These are phyloP conservation scores for Opeltia flavorubescens DNA, from an alignment of 495 filamentous ascomycete genomes.

Conservation along the genomic window DNA sequence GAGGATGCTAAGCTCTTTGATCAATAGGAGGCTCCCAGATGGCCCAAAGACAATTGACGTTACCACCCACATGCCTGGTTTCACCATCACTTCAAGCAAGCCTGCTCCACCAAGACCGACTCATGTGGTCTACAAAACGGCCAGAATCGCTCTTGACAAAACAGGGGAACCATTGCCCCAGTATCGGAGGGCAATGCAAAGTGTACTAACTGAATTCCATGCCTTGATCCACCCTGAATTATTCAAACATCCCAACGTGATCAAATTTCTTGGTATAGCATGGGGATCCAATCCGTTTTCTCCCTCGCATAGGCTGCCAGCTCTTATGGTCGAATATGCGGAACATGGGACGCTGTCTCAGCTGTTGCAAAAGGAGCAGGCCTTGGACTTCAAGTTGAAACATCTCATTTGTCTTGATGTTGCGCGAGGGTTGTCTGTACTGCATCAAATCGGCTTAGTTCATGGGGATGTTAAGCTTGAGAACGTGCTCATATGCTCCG, in stretches of 20 bases:
- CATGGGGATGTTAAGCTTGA: conserved; percentile 10
- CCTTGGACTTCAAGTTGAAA: neutral
- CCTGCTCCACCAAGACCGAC: conserved; percentile 3
- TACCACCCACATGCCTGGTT: neutral
- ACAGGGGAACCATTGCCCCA: conserved; percentile 3
- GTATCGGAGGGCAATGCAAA: conserved; percentile 1
- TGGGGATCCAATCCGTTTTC: conserved; percentile 9
- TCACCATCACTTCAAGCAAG: neutral
- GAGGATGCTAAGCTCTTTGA: too few relatives aligned
- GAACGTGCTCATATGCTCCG: conserved; percentile 3
- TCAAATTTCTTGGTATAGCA: conserved; percentile 13
- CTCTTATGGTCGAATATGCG: conserved; percentile 7
- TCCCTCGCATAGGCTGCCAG: conserved; percentile 2
- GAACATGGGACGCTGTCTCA: conserved; percentile 5
- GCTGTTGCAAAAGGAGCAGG: neutral
- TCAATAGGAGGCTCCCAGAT: conserved; percentile 1
- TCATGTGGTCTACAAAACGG: conserved; percentile 7
- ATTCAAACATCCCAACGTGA: conserved; percentile 11
- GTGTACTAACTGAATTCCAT: conserved; percentile 3
- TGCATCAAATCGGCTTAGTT: conserved; percentile 2
- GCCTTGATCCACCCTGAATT: conserved; percentile 7
- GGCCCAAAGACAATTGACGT: conserved; percentile 2
- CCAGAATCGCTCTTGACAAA: conserved; percentile 5
- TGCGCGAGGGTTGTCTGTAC: neutral
- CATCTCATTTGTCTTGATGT: conserved; percentile 5